Evolutionary conservation across 306 rosid genomes (phyloP), one percentile per base, ranked within the genome.

Genomic region (Malus fusca): DNA sequence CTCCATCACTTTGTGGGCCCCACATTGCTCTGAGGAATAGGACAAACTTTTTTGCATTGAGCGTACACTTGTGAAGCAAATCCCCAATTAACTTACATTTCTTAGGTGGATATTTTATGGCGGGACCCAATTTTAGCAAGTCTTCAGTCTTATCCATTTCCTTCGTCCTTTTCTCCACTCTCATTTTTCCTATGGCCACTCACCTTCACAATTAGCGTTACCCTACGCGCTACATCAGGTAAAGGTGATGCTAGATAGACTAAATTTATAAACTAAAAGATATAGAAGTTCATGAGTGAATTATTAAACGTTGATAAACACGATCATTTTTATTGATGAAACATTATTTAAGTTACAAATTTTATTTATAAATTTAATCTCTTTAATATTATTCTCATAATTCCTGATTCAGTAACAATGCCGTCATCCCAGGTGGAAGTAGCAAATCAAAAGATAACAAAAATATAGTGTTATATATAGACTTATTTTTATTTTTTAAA

Each of bases 111-210:
- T 85, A 83, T 80, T 82, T 71, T 80, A 51, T 42, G 0, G 75
- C 4, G 84, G 87, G 82, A 4, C 88, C 90, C 44, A 64, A 46
- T 1, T 68, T 74, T 30, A 79, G 88, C 73, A 44, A 71, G 84
- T 86, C 84, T 76, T 83, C 85, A 66, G 84, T 78, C 88, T 89
- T 87, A 89, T 89, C 91, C 91, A 73, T 26, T 44, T 31, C 63
- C 22, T 15, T 3, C 9, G 19, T 60, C 33, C 75, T 23, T 5
- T 26, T 21, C 53, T 51, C 63, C 81, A 79, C 74, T 17, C 73
- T 23, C 40, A 72, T 1, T 71, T 77, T 83, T 60, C 23, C 78
- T 72, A 75, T 25, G 6, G 9, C 58, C 84, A 26, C 43, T 0
- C 9, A 6, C 30, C n/a, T 52, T 42, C 63, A 70, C 33, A 40